These are phyloP conservation scores for Alternaria sp. DNA, from an alignment of 2,329 filamentous ascomycete species.

Conservation along the genomic window DNA sequence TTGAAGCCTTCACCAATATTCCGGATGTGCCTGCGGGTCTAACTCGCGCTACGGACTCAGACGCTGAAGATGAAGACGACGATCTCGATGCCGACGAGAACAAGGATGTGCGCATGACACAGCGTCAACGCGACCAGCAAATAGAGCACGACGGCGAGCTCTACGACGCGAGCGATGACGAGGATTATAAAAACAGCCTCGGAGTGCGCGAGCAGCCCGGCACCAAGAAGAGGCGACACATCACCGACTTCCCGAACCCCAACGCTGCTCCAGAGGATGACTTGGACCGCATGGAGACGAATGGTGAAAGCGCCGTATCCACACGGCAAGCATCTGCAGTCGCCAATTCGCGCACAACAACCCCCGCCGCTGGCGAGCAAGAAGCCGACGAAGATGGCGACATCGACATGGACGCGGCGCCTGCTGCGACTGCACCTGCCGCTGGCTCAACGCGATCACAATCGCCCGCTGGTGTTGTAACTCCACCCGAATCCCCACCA, in stretches of 20 bases:
- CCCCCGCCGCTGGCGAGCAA: slow-evolving; percentile 32
- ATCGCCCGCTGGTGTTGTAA: slow-evolving; percentile 42
- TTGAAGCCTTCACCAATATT: slow-evolving; percentile 58
- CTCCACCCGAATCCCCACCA: slow-evolving; percentile 45
- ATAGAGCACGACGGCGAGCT: slow-evolving; percentile 79
- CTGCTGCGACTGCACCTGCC: slow-evolving; percentile 18
- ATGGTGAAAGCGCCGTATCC: slow-evolving; percentile 40
- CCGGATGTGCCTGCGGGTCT: slow-evolving; percentile 59
- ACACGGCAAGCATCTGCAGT: slow-evolving; percentile 37
- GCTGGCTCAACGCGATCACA: slow-evolving; percentile 25
- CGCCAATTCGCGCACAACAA: slow-evolving; percentile 33
- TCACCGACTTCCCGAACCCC: slow-evolving; percentile 67
- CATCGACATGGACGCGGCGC: slow-evolving; percentile 44
- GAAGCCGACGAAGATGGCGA: slow-evolving; percentile 44
- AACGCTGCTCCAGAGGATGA: slow-evolving; percentile 48
- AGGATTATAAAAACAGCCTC: slow-evolving; percentile 76
- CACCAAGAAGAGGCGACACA: slow-evolving; percentile 59
- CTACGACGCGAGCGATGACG: slow-evolving; percentile 77
- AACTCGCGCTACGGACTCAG: slow-evolving; percentile 66
- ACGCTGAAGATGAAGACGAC: slow-evolving; percentile 67
- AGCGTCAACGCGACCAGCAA: slow-evolving; percentile 81
- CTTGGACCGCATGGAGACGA: slow-evolving; percentile 31
- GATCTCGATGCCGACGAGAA: slow-evolving; percentile 84
- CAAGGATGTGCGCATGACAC: slow-evolving; percentile 80
- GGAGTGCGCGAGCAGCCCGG: slow-evolving; percentile 68